Evolutionary conservation across 306 rosid species (phyloP).

Genomic region (Malus sieversii): DNA sequence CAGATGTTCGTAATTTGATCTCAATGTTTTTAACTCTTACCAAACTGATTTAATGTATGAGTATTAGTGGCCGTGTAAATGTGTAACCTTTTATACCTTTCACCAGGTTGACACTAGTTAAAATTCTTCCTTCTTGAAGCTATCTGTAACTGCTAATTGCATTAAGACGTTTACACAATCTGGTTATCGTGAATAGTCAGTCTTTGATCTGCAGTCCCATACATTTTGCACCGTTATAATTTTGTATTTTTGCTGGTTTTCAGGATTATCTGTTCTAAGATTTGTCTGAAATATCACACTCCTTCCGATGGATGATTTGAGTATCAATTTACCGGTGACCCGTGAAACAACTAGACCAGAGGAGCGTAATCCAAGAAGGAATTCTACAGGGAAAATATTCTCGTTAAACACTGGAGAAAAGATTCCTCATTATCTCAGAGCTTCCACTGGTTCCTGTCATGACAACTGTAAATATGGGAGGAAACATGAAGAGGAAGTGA

Average conservation of each 20-base stretch:
- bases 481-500: conserved; percentile 28
- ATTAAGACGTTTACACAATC: background rate
- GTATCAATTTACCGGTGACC: conserved; percentile 22
- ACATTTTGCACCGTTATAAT: conserved; percentile 4
- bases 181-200: too few relatives aligned
- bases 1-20: background rate
- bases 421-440: conserved; percentile 65
- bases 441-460: conserved; percentile 87
- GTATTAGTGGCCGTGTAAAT: background rate
- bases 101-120: background rate
- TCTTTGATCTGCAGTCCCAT: background rate
- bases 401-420: conserved; percentile 26
- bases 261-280: conserved; percentile 38
- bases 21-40: background rate
- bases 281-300: conserved; percentile 9
- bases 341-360: conserved; percentile 19
- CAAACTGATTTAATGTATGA: background rate
- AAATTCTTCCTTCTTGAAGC: background rate
- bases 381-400: conserved; percentile 43
- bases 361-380: conserved; percentile 33
- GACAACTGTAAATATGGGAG: conserved; percentile 75
- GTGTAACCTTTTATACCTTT: background rate
- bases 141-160: background rate
- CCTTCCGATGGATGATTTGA: conserved; percentile 47
- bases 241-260: conserved; percentile 15